Evolutionary conservation across 2,329 filamentous ascomycete genomes (phyloP).

Genomic region (Colletotrichum ledebouriae): DNA sequence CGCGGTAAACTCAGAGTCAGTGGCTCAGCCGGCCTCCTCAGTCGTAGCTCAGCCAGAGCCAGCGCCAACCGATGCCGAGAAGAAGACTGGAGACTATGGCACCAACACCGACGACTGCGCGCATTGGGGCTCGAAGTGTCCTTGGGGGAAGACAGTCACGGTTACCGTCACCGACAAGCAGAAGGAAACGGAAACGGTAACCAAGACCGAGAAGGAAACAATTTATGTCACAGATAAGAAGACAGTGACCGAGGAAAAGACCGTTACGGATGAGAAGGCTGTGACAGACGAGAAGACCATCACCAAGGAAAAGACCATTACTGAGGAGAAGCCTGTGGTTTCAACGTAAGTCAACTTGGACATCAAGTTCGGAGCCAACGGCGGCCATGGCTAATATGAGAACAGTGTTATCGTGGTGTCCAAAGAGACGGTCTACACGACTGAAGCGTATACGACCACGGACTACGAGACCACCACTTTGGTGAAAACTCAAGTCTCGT

Average conservation of each 20-base stretch:
- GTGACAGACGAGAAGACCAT: slow-evolving; percentile 12
- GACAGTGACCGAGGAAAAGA: slow-evolving; percentile 28
- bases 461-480: slow-evolving; percentile 33
- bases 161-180: slow-evolving; percentile 33
- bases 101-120: slow-evolving; percentile 35
- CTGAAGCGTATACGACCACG: slow-evolving; percentile 33
- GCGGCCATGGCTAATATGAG: background rate
- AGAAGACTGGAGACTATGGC: slow-evolving; percentile 21
- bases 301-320: slow-evolving; percentile 18
- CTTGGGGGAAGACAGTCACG: slow-evolving; percentile 25
- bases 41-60: slow-evolving; percentile 21
- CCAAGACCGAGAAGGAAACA: slow-evolving; percentile 42
- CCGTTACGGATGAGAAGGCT: slow-evolving; percentile 33
- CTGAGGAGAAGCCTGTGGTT: slow-evolving; percentile 13
- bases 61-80: slow-evolving; percentile 8
- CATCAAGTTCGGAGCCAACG: background rate
- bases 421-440: slow-evolving; percentile 37
- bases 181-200: slow-evolving; percentile 39
- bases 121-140: slow-evolving; percentile 38
- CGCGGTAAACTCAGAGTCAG: slow-evolving; percentile 5
- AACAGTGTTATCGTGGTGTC: slow-evolving; percentile 24
- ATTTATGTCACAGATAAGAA: slow-evolving; percentile 30
- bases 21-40: slow-evolving; percentile 6
- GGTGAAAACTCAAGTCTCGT: slow-evolving; percentile 23
- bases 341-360: slow-evolving; percentile 25